Percentiles rank a stretch among this genome's conserved stretches.
Evolutionary conservation across 352 stramenopile species (phyloP).

Genomic region (Pythium oligandrum): DNA sequence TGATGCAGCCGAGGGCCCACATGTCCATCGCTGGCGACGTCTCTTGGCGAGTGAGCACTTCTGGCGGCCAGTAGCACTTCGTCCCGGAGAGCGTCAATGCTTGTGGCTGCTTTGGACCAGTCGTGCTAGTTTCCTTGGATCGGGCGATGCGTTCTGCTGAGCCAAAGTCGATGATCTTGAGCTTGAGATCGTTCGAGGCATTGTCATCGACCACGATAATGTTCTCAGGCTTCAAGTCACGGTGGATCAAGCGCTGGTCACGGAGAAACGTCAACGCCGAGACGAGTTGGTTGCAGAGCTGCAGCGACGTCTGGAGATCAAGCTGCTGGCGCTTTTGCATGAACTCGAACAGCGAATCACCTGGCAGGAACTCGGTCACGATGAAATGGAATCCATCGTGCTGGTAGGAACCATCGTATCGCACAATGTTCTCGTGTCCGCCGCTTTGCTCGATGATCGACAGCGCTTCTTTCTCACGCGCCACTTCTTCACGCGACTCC

Average conservation of each 20-base stretch:
- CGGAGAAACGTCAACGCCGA: slow-evolving; percentile 65
- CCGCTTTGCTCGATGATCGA: slow-evolving; percentile 41
- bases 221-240: slow-evolving; percentile 89
- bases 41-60: slow-evolving; percentile 49
- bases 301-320: slow-evolving; percentile 33
- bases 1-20: slow-evolving; percentile 83
- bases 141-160: slow-evolving; percentile 34
- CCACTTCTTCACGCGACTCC: slow-evolving; percentile 51
- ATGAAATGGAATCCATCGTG: slow-evolving; percentile 83
- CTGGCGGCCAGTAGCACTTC: slow-evolving; percentile 81
- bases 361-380: slow-evolving; percentile 69
- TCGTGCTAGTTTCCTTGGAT: not conserved
- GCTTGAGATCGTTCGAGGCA: slow-evolving; percentile 16
- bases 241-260: slow-evolving; percentile 59
- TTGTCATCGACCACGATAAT: slow-evolving; percentile 53
- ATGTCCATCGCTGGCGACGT: slow-evolving; percentile 83
- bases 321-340: slow-evolving; percentile 52
- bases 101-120: slow-evolving; percentile 1
- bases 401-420: slow-evolving; percentile 54
- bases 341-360: slow-evolving; percentile 65
- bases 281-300: slow-evolving; percentile 56
- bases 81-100: slow-evolving; percentile 62
- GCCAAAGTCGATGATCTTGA: slow-evolving; percentile 89
- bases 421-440: slow-evolving; percentile 60
- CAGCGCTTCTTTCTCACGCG: slow-evolving; percentile 54